Base-by-base conservation (phyloP, 257 asterid genomes). In the Solanum pinnatisectum region DNA sequence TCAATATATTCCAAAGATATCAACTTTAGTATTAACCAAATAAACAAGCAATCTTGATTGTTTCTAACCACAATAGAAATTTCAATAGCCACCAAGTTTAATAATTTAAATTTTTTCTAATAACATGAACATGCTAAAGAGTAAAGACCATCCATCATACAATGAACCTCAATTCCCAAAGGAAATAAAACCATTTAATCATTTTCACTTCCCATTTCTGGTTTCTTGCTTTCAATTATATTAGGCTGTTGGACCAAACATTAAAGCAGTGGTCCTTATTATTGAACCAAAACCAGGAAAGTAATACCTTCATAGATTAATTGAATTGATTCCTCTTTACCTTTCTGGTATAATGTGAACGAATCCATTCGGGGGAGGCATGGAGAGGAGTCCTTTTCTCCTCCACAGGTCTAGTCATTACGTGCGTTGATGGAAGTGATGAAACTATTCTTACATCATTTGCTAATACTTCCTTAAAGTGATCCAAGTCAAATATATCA, bases 401-500 rank as follows among this genome's bases (percentile, higher is more conserved):
- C 93, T 92, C 98, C 88, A 95, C 95, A 4, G 97, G 98, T 90
- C 98, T 90, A 8, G 96, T 91, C 98, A 95, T 95, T 90, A 97
- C 88, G 89, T 95, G 98, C 1, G 98, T 97, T 3, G 99, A 97
- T 18, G 99, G 99, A 37, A 97, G 95, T 22, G 98, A 95, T 40
- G 98, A 95, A n/a, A 97, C 95, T 88, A 96, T 92, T 32, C 96
- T 85, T 10, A 97, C 99, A 91, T 97, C 99, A 59, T 94, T 84
- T 33, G 92, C 98, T 91, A 97, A 82, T 27, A 92, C 95, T 82
- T 90, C 92, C 91, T 97, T 97, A 96, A 97, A 97, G 87, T 95
- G 96, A 7, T 95, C 98, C 94, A 97, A 88, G 88, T 97, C 98
- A 88, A 97, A 97, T 88, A 97, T 95, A 84, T 97, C 99, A 59